Percentiles rank a stretch among this genome's conserved stretches.
Conservation (phyloP, 805 yeast genomes). For the Blastobotrys mokoenaii region DNA sequence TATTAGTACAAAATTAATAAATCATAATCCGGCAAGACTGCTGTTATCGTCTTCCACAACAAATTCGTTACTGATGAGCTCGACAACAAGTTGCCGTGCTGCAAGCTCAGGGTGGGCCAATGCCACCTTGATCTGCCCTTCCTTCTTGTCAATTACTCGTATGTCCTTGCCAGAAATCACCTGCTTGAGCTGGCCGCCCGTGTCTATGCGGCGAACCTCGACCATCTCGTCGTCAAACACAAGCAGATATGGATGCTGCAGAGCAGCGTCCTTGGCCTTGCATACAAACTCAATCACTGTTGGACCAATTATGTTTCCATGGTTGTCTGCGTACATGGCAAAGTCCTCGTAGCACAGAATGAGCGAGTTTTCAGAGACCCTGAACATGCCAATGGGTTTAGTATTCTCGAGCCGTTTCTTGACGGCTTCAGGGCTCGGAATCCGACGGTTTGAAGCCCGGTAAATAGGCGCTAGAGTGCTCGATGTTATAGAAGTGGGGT, state of each 20-base stretch:
- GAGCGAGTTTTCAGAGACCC: conserved; percentile 44
- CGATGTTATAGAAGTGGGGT: conserved; percentile 18
- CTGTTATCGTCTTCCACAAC: conserved; percentile 21
- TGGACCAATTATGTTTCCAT: conserved; percentile 32
- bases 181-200: conserved; percentile 41
- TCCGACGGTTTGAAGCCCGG: conserved; percentile 31
- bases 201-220: conserved; percentile 55
- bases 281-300: conserved; percentile 36
- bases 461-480: conserved; percentile 7
- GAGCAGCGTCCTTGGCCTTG: conserved; percentile 28
- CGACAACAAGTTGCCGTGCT: conserved; percentile 54
- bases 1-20: not conserved
- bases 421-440: conserved; percentile 20
- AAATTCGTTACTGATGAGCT: conserved; percentile 27
- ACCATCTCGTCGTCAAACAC: conserved; percentile 57
- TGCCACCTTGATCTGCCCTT: conserved; percentile 33
- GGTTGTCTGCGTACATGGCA: conserved; percentile 55
- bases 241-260: conserved; percentile 41
- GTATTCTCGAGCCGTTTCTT: conserved; percentile 34
- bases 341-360: conserved; percentile 62
- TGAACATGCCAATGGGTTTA: conserved; percentile 55
- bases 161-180: conserved; percentile 67
- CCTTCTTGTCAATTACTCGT: conserved; percentile 32
- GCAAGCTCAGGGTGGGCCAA: conserved; percentile 59
- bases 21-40: conserved; percentile 17